Conservation (phyloP, 2,329 filamentous ascomycete species). For the Aspergillus novoparasiticus region DNA sequence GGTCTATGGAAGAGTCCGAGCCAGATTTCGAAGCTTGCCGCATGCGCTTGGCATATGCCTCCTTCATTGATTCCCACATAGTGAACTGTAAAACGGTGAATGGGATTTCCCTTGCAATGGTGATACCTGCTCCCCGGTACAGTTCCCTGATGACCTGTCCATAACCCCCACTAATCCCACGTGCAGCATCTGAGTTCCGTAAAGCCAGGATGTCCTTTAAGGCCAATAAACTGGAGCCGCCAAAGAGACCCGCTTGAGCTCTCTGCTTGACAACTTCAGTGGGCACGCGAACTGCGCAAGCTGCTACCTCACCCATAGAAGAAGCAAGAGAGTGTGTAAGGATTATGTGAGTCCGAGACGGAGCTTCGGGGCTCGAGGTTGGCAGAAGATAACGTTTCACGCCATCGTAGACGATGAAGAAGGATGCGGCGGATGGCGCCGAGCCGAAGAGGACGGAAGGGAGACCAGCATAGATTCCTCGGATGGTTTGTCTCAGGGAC, state of each 20-base stretch:
- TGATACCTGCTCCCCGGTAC: conserved; percentile 90
- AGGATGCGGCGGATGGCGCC: conserved; percentile 90
- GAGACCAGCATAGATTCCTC: conserved; percentile 89
- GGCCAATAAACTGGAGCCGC: conserved; percentile 67
- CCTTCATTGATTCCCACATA: conserved; percentile 91
- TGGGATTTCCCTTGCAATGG: conserved; percentile 91
- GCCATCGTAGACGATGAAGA: conserved; percentile 93
- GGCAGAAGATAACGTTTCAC: conserved; percentile 61
- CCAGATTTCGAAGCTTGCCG: neutral
- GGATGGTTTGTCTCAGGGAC: conserved; percentile 81
- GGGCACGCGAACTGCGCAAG: conserved; percentile 88
- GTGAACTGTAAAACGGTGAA: conserved; percentile 98
- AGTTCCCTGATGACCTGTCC: conserved; percentile 74
- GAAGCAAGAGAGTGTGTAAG: conserved; percentile 81
- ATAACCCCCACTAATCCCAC: conserved; percentile 42
- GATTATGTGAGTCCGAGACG: conserved; percentile 38
- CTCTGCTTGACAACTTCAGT: conserved; percentile 98
- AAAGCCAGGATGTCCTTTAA: conserved; percentile 69
- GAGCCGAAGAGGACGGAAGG: conserved; percentile 88
- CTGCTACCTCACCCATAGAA: conserved; percentile 83
- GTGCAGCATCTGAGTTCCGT: conserved; percentile 39
- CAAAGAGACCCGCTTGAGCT: conserved; percentile 83
- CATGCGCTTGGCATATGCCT: conserved; percentile 42
- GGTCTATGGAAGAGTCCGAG: conserved; percentile 31
- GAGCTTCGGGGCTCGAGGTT: conserved; percentile 26